phyloP scores from a whole-genome alignment of 2,329 filamentous ascomycete species.

The Nemania sp. region DNA sequence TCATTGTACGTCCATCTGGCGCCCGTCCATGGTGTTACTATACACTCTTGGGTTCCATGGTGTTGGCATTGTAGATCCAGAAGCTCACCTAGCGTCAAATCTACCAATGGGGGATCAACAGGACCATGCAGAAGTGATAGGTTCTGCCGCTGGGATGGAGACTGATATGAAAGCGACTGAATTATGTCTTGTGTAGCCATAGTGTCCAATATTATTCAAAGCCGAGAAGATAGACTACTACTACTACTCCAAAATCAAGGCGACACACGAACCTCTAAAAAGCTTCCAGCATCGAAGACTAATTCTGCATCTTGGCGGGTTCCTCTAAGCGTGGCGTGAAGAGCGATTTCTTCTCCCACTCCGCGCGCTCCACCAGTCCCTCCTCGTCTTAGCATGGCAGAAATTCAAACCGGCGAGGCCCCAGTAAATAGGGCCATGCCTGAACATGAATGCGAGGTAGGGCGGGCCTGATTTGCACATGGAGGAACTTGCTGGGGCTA shows the following conservation, averaged over 20 bases:
- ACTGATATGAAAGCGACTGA: conserved; percentile 33
- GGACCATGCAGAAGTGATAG: conserved; percentile 75
- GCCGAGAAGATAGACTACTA: neutral
- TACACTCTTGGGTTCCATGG: conserved; percentile 73
- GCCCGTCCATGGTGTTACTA: conserved; percentile 81
- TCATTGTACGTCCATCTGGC: conserved; percentile 79
- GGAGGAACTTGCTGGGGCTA: conserved; percentile 19
- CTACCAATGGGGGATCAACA: conserved; percentile 74
- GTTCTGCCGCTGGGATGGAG: conserved; percentile 51
- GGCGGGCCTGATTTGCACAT: conserved; percentile 4
- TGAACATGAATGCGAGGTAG: conserved; percentile 14
- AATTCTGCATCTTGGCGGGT: neutral
- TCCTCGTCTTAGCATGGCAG: conserved; percentile 19
- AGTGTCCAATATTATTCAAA: conserved; percentile 15
- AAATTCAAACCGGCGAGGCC: conserved; percentile 7
- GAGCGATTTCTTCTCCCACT: neutral
- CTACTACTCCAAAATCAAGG: conserved; percentile 1
- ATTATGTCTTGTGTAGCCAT: conserved; percentile 48
- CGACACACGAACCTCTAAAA: conserved; percentile 20
- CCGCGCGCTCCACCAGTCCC: conserved; percentile 18
- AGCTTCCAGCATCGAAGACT: conserved; percentile 1
- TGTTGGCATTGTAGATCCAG: conserved; percentile 76
- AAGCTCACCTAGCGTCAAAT: conserved; percentile 78
- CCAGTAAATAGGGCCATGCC: conserved; percentile 13
- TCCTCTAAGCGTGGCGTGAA: conserved; percentile 20